Percentiles rank a stretch among this genome's conserved stretches.
phyloP scores from a whole-genome alignment of 805 yeast species.

The Lachancea dasiensis region DNA sequence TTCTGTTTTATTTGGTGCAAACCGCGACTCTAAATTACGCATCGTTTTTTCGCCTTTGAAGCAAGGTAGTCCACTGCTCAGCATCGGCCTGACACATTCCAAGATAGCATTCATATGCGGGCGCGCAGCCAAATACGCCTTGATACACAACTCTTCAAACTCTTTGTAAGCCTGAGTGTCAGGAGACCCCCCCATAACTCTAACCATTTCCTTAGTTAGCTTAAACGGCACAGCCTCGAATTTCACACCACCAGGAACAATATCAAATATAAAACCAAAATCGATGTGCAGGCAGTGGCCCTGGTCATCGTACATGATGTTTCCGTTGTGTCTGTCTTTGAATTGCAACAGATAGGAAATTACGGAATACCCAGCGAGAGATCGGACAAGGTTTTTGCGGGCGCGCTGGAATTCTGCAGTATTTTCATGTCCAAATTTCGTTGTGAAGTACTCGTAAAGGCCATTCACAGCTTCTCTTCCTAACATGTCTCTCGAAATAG shows the following conservation, averaged over 20 bases:
- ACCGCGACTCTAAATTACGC: constrained; percentile 66
- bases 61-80: constrained; percentile 93
- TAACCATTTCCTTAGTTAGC: constrained; percentile 91
- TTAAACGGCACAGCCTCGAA: constrained; percentile 99
- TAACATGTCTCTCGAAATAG: constrained; percentile 94
- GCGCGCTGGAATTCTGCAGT: constrained; percentile 88
- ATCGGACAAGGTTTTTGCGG: constrained; percentile 84
- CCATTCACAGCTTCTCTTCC: constrained; percentile 99
- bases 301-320: constrained; percentile 89
- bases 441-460: constrained; percentile 80
- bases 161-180: constrained; percentile 82
- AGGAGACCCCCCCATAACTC: constrained; percentile 88
- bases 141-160: constrained; percentile 93
- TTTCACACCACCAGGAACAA: constrained; percentile 97
- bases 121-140: constrained; percentile 83
- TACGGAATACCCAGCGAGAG: constrained; percentile 90
- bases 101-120: constrained; percentile 83
- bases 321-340: constrained; percentile 98
- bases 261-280: constrained; percentile 97
- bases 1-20: constrained; percentile 75
- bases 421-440: constrained; percentile 92
- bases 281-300: constrained; percentile 96
- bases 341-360: constrained; percentile 87
- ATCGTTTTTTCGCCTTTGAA: constrained; percentile 81
- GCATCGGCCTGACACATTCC: constrained; percentile 85